phyloP scores from a whole-genome alignment of 495 filamentous ascomycete genomes.

The Aspergillus saccharolyticus region DNA sequence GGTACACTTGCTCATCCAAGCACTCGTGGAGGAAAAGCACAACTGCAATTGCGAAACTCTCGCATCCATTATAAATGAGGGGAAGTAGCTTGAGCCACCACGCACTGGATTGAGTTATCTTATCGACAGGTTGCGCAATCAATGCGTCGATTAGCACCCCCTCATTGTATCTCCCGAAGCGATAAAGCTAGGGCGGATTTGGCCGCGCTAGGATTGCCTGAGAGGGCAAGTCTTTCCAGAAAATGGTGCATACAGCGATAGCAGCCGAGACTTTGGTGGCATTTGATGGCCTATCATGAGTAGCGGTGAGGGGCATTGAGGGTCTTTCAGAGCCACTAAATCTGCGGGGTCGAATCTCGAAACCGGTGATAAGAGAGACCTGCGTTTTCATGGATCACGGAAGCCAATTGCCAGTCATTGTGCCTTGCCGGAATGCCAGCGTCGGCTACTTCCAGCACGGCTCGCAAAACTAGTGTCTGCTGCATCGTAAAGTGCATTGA shows the following conservation, averaged over 20 bases:
- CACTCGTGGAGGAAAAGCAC: neutral
- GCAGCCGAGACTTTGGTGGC: neutral
- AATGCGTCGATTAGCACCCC: neutral
- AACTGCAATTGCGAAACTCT: neutral
- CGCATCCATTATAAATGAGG: neutral
- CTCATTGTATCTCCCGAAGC: neutral
- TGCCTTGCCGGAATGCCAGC: neutral
- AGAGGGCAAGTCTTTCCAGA: neutral
- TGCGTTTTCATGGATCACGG: neutral
- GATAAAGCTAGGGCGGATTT: conserved; percentile 1
- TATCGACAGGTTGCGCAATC: conserved; percentile 2
- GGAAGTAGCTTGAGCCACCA: neutral
- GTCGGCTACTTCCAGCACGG: neutral
- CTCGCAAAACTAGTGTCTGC: neutral
- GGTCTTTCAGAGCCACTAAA: neutral
- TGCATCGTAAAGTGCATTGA: neutral
- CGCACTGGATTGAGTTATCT: neutral
- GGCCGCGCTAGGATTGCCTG: conserved; percentile 1
- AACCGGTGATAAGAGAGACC: neutral
- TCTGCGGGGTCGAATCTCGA: neutral
- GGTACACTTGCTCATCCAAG: conserved; percentile 1
- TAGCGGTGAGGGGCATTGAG: neutral
- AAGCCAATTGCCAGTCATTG: neutral
- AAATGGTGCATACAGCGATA: neutral
- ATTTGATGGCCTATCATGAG: neutral